Evolutionary conservation across 202 grass and related monocot species (phyloP), one percentile per base, ranked within the genome.

Genomic region (Brachypodium distachyon): DNA sequence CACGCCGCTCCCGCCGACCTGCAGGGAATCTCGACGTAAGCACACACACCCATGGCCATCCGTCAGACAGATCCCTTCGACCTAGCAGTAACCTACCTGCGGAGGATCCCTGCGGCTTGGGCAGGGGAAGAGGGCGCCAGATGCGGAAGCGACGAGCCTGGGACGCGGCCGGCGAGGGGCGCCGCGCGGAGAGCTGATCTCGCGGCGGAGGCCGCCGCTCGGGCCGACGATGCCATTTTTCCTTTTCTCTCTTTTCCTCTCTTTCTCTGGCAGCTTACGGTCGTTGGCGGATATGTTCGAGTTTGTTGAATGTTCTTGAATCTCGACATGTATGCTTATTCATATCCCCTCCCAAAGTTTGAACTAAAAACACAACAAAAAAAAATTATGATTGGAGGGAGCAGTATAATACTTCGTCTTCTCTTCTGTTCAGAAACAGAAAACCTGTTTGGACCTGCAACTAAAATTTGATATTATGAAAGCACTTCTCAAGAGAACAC

Each of bases 201-300:
- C 5, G 80, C 77, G 32, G 44, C 73, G 43, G 77, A 21, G 66
- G 69, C 64, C 40, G 77, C 80, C 39, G 68, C 66, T 69, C 86
- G 85, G 49, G 70, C 74, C 17, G 87, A 42, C 22, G 86, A 87
- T 72, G 88, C 84, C 91, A 97, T 97, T 58, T 74, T 25, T 47
- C 17, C 23, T 0, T 21, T 11, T 18, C 22, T 7, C 22, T 67
- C 10, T 29, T 42, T 69, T 28, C 18, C 26, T 37, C 53, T 27
- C 17, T 63, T 1, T 21, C 60, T 4, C 39, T 0, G 1, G 41
- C 41, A 26, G 42, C 26, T n/a, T 48, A 12, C 12, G 41, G 7
- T 67, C 8, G 62, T 4, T 66, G n/a, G 38, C 38, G 62, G 27
- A 4, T 44, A 18, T 6, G 64, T 11, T 18, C 41, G 39, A 9